phyloP scores from a whole-genome alignment of 2,329 filamentous ascomycete genomes.

The Trichoderma sp. region DNA sequence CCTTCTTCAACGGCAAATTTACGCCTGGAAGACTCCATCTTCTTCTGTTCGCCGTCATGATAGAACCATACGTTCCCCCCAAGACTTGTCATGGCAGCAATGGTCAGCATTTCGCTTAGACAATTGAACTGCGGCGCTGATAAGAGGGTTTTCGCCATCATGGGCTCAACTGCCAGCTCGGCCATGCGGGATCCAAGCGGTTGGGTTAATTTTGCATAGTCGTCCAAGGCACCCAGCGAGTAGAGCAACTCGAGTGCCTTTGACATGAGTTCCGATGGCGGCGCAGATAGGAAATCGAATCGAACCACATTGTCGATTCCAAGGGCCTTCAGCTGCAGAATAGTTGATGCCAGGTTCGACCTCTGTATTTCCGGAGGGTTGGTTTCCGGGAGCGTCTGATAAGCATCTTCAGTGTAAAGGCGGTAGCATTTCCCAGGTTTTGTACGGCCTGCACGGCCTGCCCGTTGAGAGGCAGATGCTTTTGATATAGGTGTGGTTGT shows the following conservation, averaged over 20 bases:
- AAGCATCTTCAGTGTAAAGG: slow-evolving; percentile 79
- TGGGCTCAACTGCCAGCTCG: slow-evolving; percentile 87
- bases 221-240: slow-evolving; percentile 80
- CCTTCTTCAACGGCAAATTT: slow-evolving; percentile 92
- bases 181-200: slow-evolving; percentile 91
- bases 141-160: slow-evolving; percentile 89
- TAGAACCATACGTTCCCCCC: slow-evolving; percentile 81
- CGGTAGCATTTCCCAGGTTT: slow-evolving; percentile 91
- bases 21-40: slow-evolving; percentile 69
- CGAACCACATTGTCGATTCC: slow-evolving; percentile 92
- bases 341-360: slow-evolving; percentile 81
- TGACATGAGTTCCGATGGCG: slow-evolving; percentile 79
- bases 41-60: slow-evolving; percentile 73
- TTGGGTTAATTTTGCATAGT: slow-evolving; percentile 84
- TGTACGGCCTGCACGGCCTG: slow-evolving; percentile 85
- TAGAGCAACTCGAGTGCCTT: slow-evolving; percentile 86
- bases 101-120: slow-evolving; percentile 80
- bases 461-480: slow-evolving; percentile 87
- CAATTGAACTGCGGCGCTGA: slow-evolving; percentile 73
- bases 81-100: slow-evolving; percentile 89
- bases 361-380: slow-evolving; percentile 90
- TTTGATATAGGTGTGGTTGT: slow-evolving; percentile 81
- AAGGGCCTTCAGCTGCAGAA: slow-evolving; percentile 89
- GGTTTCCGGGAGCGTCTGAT: slow-evolving; percentile 61
- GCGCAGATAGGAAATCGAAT: slow-evolving; percentile 85